These are phyloP conservation scores for Saprolegnia diclina DNA, from an alignment of 352 stramenopile species.

Conservation along the genomic window DNA sequence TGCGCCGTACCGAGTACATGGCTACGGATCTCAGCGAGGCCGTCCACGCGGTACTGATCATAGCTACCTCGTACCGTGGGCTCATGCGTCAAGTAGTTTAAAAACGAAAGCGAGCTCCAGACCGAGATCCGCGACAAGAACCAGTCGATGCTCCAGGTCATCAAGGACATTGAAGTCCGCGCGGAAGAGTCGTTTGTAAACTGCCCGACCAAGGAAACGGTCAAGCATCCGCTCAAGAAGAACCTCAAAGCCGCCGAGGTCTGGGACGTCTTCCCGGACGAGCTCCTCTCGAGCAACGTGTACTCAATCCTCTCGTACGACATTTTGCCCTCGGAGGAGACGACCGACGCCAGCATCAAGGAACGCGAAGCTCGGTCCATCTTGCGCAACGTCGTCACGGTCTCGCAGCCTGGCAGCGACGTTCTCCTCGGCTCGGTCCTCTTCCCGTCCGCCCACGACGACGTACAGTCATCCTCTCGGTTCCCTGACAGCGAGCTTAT, in stretches of 20 bases:
- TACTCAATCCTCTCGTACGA: constrained; percentile 83
- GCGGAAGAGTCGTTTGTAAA: constrained; percentile 74
- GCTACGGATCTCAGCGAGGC: constrained; percentile 79
- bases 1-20: constrained; percentile 82
- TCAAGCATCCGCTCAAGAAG: constrained; percentile 77
- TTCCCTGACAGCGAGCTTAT: neutral
- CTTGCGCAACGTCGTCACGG: constrained; percentile 69
- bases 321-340: constrained; percentile 72
- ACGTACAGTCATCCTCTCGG: constrained; percentile 2
- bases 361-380: constrained; percentile 63
- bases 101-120: constrained; percentile 82
- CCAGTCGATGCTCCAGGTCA: constrained; percentile 69
- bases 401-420: constrained; percentile 43
- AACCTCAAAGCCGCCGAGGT: constrained; percentile 73
- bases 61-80: neutral
- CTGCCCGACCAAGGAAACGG: constrained; percentile 51
- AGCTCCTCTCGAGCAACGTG: constrained; percentile 71
- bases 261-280: constrained; percentile 79
- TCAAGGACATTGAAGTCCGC: constrained; percentile 65
- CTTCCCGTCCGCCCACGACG: constrained; percentile 33
- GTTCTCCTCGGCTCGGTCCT: constrained; percentile 72
- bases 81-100: constrained; percentile 37
- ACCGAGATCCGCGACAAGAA: constrained; percentile 73
- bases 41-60: constrained; percentile 53
- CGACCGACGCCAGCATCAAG: constrained; percentile 67